A percentile compares a stretch with the other conserved stretches of the same genome.
Conservation (phyloP, 2,329 filamentous ascomycete species). For the Stachybotrys chartarum region DNA sequence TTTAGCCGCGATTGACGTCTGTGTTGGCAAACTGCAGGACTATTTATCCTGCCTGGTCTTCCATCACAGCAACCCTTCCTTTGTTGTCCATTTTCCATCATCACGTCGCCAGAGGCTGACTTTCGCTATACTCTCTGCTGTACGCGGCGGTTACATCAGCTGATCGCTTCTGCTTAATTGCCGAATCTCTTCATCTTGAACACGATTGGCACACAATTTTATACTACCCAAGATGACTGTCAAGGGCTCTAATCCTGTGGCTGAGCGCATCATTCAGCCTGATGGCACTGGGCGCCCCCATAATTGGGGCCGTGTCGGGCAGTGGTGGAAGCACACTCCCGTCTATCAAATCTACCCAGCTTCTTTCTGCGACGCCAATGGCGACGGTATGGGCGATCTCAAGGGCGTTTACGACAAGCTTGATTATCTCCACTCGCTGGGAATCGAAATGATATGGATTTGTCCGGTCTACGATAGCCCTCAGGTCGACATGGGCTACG, state of each 20-base stretch:
- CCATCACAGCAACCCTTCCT: no score
- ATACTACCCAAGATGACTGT: background rate
- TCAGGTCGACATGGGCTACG: conserved; percentile 64
- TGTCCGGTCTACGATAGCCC: conserved; percentile 60
- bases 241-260: background rate
- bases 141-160: no score
- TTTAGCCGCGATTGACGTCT: background rate
- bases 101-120: no score
- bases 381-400: conserved; percentile 54
- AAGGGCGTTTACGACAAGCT: conserved; percentile 56
- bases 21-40: background rate
- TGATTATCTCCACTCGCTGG: conserved; percentile 53
- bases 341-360: conserved; percentile 56
- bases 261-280: background rate
- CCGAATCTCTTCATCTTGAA: no score
- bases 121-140: no score
- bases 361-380: conserved; percentile 49
- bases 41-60: no score
- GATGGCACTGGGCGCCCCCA: background rate
- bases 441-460: conserved; percentile 59
- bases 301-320: conserved; percentile 7
- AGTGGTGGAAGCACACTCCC: conserved; percentile 51
- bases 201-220: no score
- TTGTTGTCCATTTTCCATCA: no score
- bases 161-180: no score